These are phyloP conservation scores for Candida suzukii DNA, from an alignment of 805 yeast species.

Conservation along the genomic window DNA sequence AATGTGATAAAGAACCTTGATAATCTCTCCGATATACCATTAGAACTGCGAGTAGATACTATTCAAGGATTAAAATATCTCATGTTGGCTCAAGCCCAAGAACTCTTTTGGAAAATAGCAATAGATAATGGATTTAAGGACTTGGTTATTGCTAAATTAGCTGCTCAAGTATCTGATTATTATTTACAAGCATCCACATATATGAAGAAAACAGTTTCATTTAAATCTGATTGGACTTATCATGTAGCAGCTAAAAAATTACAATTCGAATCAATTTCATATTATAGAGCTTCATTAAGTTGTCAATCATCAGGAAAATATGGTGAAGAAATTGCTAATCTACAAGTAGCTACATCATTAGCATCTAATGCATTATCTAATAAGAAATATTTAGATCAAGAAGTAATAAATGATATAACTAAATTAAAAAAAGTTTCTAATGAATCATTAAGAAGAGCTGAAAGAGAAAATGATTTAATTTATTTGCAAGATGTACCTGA, in stretches of 20 bases:
- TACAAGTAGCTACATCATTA: conserved; percentile 34
- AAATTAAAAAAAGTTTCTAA: conserved; percentile 41
- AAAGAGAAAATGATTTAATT: conserved; percentile 75
- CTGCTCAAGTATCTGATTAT: conserved; percentile 53
- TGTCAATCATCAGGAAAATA: conserved; percentile 43
- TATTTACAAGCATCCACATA: conserved; percentile 41
- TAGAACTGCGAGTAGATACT: conserved; percentile 46
- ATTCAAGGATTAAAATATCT: conserved; percentile 42
- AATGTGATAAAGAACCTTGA: conserved; percentile 18
- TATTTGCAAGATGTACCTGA: conserved; percentile 62
- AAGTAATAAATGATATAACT: conserved; percentile 31
- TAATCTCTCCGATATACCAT: conserved; percentile 17
- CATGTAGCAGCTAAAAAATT: conserved; percentile 50
- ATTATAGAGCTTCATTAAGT: conserved; percentile 50
- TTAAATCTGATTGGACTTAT: conserved; percentile 50
- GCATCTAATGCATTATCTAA: conserved; percentile 34
- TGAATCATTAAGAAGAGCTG: conserved; percentile 44
- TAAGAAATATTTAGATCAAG: conserved; percentile 10
- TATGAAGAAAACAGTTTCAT: conserved; percentile 32
- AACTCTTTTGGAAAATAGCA: conserved; percentile 76
- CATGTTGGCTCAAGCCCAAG: conserved; percentile 83
- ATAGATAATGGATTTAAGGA: conserved; percentile 43
- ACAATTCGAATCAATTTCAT: conserved; percentile 70
- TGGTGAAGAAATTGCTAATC: conserved; percentile 66
- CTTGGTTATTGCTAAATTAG: conserved; percentile 53